These are phyloP conservation scores for Cardiospermum halicacabum DNA, from an alignment of 345 rosid species.

Conservation along the genomic window DNA sequence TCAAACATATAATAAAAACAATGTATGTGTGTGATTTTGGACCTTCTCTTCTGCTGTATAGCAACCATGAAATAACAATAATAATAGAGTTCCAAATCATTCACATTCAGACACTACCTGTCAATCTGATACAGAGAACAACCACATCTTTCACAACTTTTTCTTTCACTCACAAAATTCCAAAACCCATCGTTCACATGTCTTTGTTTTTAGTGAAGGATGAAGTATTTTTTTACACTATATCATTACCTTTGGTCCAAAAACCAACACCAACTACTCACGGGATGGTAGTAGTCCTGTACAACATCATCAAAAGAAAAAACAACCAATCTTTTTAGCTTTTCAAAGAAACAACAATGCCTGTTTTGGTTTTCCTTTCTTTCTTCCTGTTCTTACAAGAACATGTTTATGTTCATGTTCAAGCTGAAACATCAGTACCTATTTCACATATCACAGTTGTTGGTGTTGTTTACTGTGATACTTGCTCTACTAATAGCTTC, in stretches of 20 bases:
- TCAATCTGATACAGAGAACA: constrained; percentile 17
- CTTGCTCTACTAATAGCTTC: constrained; percentile 56
- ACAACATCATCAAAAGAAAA: no score
- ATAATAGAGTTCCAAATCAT: constrained; percentile 16
- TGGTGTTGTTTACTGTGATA: constrained; percentile 77
- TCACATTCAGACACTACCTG: constrained; percentile 10
- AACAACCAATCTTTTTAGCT: no score
- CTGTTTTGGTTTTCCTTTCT: no score
- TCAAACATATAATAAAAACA: not conserved
- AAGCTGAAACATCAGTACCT: constrained; percentile 26
- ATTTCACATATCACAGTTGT: constrained; percentile 60
- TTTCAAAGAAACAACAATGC: no score
- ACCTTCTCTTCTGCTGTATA: constrained; percentile 5
- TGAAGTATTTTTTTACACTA: constrained; percentile 22
- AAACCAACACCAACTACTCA: constrained; percentile 53
- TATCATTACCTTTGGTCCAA: constrained; percentile 42
- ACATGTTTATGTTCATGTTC: constrained; percentile 20
- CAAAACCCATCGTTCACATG: constrained; percentile 71
- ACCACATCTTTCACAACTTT: not conserved
- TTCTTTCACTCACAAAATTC: constrained; percentile 18
- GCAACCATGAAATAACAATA: constrained; percentile 4
- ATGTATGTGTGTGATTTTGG: constrained; percentile 2
- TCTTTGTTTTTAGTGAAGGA: constrained; percentile 69
- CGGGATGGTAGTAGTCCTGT: constrained; percentile 53
- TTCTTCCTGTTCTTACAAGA: constrained; percentile 42